Conservation (phyloP, 1,284 basidiomycete species). For the Stygiomarasmius scandens region DNA sequence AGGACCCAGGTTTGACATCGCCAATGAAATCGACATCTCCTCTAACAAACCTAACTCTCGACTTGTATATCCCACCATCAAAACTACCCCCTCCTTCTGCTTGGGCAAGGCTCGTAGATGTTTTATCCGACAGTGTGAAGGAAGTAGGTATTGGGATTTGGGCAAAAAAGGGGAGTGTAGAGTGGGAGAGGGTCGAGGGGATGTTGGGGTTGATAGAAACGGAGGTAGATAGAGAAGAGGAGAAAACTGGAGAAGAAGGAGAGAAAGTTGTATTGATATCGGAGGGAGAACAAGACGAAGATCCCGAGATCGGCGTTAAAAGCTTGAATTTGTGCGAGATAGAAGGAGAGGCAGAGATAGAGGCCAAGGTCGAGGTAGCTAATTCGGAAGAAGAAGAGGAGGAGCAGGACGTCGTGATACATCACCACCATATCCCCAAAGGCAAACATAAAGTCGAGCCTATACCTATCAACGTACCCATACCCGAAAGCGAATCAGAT, state of each 20-base stretch:
- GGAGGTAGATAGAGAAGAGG: neutral
- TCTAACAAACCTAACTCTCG: neutral
- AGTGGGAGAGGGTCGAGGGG: neutral
- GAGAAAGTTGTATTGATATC: neutral
- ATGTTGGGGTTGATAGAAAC: neutral
- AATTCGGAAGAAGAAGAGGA: too few relatives aligned
- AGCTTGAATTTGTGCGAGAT: too few relatives aligned
- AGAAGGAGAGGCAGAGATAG: too few relatives aligned
- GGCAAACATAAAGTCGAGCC: too few relatives aligned
- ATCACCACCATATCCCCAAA: too few relatives aligned
- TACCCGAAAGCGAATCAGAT: too few relatives aligned
- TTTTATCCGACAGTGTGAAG: neutral
- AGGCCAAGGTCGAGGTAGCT: too few relatives aligned
- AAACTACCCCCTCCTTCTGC: neutral
- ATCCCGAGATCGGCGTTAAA: too few relatives aligned
- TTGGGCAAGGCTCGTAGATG: neutral
- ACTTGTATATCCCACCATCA: neutral
- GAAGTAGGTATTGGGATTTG: neutral
- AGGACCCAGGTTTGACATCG: too few relatives aligned
- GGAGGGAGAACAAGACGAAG: neutral
- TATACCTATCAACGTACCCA: too few relatives aligned
- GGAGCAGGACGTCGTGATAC: too few relatives aligned
- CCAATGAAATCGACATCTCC: too few relatives aligned
- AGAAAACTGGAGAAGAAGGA: neutral
- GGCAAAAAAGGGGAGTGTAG: neutral